Evolutionary conservation across 2,329 filamentous ascomycete species (phyloP).

Genomic region (Sphaerulina musiva): DNA sequence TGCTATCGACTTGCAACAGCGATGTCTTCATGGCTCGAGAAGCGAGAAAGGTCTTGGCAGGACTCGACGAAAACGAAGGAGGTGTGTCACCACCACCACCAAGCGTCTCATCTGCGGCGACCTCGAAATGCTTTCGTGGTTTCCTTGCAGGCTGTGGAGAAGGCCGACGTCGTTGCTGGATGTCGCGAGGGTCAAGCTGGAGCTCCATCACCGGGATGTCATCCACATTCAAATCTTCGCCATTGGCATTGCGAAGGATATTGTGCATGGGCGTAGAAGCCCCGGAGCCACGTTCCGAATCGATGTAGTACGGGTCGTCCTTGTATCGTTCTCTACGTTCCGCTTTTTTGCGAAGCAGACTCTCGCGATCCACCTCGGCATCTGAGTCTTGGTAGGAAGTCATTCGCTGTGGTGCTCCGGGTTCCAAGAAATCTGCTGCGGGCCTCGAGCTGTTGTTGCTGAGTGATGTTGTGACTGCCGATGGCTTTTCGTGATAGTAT

Average conservation of each 20-base stretch:
- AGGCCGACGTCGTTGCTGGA: conserved; percentile 8
- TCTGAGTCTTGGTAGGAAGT: conserved; percentile 43
- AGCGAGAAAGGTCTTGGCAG: conserved; percentile 29
- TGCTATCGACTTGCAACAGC: conserved; percentile 80
- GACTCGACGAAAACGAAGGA: conserved; percentile 13
- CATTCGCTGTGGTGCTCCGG: conserved; percentile 27
- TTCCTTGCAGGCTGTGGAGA: conserved; percentile 22
- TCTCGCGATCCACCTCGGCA: conserved; percentile 62
- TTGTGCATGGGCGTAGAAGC: conserved; percentile 72
- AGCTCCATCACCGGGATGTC: conserved; percentile 94
- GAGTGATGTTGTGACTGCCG: conserved; percentile 15
- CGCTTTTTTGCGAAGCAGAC: conserved; percentile 64
- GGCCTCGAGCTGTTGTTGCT: conserved; percentile 25
- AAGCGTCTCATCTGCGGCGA: conserved; percentile 45
- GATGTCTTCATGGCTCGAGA: conserved; percentile 49
- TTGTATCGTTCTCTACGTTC: conserved; percentile 76
- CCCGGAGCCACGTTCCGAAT: conserved; percentile 44
- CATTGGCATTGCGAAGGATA: conserved; percentile 61
- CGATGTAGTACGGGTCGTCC: conserved; percentile 95
- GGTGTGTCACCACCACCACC: conserved; percentile 33
- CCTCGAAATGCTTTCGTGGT: conserved; percentile 38
- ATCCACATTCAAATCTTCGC: conserved; percentile 79
- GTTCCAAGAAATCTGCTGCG: conserved; percentile 42
- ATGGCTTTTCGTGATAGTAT: conserved; percentile 42
- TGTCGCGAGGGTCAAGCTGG: conserved; percentile 53